These are phyloP conservation scores for Omphalotus olearius DNA, from an alignment of 1,284 basidiomycete species.

Conservation along the genomic window DNA sequence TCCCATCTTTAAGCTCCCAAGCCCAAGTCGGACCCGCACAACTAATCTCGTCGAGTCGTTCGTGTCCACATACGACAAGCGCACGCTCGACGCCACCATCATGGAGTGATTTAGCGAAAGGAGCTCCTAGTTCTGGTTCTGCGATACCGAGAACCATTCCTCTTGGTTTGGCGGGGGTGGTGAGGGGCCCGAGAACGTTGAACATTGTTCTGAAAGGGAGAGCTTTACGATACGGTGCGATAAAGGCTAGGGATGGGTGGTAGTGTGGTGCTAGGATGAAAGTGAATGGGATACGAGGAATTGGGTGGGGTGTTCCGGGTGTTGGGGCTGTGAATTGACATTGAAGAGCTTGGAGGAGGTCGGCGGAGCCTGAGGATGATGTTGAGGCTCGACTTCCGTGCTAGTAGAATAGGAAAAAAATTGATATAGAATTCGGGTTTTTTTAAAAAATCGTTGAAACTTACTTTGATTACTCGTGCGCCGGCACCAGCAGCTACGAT, in stretches of 20 bases:
- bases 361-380: slow-evolving; percentile 94
- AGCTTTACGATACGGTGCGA: slow-evolving; percentile 82
- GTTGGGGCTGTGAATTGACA: slow-evolving; percentile 75
- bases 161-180: slow-evolving; percentile 86
- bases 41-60: slow-evolving; percentile 93
- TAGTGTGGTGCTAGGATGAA: slow-evolving; percentile 16
- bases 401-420: slow-evolving; percentile 37
- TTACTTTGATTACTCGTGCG: slow-evolving; percentile 88
- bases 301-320: slow-evolving; percentile 21
- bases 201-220: slow-evolving; percentile 97
- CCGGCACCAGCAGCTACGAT: slow-evolving; percentile 97
- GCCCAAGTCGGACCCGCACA: slow-evolving; percentile 86
- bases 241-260: slow-evolving; percentile 57
- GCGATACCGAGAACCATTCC: slow-evolving; percentile 93
- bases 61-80: slow-evolving; percentile 91
- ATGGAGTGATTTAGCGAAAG: slow-evolving; percentile 77
- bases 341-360: slow-evolving; percentile 83
- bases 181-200: slow-evolving; percentile 92
- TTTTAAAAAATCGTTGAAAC: background rate
- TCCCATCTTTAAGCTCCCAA: slow-evolving; percentile 57
- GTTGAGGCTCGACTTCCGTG: slow-evolving; percentile 96
- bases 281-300: slow-evolving; percentile 14
- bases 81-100: slow-evolving; percentile 76
- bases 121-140: slow-evolving; percentile 75
- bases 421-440: slow-evolving; percentile 11